Evolutionary conservation across 192 early-diverging fungal genomes (phyloP), one percentile per base, ranked within the genome.

Genomic region (Gaertneriomyces sp.): DNA sequence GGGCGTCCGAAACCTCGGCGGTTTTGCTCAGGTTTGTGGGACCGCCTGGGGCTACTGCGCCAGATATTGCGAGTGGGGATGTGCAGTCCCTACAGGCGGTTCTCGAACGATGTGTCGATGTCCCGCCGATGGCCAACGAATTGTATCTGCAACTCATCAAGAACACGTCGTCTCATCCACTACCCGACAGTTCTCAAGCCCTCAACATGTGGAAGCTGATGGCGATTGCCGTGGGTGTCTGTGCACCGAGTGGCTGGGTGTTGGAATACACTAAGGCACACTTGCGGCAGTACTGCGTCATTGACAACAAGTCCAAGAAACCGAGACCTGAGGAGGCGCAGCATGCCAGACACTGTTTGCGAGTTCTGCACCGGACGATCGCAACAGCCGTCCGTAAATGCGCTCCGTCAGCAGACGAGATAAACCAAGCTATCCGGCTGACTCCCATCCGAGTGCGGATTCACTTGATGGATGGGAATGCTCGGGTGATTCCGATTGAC

Each of bases 131-230:
- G 12, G 51, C 66, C 4, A 75, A 81, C 49, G 79, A 81, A 53
- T 64, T 81, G 11, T 81, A 78, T 49, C 53, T 81, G 40, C 79
- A 81, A 46, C 60, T 81, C 6, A 70, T 81, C 52, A 78, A 79
- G 47, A 66, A 74, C 50, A 79, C 79, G 17, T 64, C 68, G 19
- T 72, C 66, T 16, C 64, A 79, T 54, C 65, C 72, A 1, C 71
- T 76, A 6, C 56, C 67, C 17, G 64, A 74, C 51, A 41, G 69
- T 39, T 46, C 41, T 45, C 62, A 60, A 16, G 61, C 46, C 14
- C 39, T 77, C 4, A 69, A 71, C 51, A 38, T 79, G 45, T 81
- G 79, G 79, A 73, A 70, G 50, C 45, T 81, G 10, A 45, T 81
- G 43, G 53, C 63, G 43, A 53, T 81, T 61, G 42, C 60, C 55